A percentile compares a stretch with the other conserved stretches of the same genome.
Evolutionary conservation across 2,329 filamentous ascomycete genomes (phyloP).

Genomic region (Didymella sp.): DNA sequence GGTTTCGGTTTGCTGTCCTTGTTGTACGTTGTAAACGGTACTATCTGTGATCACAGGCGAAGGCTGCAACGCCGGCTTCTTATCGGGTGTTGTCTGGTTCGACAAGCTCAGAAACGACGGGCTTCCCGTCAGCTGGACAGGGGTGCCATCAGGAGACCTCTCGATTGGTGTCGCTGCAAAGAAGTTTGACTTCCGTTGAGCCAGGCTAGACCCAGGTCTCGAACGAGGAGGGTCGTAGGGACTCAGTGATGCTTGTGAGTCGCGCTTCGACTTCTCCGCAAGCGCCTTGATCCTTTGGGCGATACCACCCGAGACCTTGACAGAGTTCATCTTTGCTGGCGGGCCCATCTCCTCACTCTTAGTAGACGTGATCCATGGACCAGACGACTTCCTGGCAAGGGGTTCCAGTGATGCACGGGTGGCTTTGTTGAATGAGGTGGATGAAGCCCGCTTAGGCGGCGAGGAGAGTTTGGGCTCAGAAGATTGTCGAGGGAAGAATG

Average conservation of each 20-base stretch:
- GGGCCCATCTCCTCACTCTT: conserved; percentile 14
- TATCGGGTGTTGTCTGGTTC: conserved; percentile 38
- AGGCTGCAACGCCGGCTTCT: conserved; percentile 26
- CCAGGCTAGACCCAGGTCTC: conserved; percentile 37
- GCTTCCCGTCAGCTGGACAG: conserved; percentile 40
- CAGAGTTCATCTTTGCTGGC: conserved; percentile 66
- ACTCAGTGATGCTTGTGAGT: conserved; percentile 40
- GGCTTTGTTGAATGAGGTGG: conserved; percentile 44
- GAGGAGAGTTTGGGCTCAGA: conserved; percentile 29
- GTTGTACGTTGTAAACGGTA: conserved; percentile 52
- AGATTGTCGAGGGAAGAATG: conserved; percentile 60
- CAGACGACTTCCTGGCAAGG: conserved; percentile 38
- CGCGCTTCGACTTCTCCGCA: conserved; percentile 73
- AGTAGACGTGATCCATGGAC: conserved; percentile 33
- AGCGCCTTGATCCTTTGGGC: conserved; percentile 94
- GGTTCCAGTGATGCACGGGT: conserved; percentile 41
- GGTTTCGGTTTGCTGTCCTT: conserved; percentile 66
- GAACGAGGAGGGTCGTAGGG: conserved; percentile 21
- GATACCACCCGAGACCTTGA: conserved; percentile 87
- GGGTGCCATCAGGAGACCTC: conserved; percentile 35
- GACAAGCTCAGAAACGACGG: conserved; percentile 39
- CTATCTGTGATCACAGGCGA: conserved; percentile 26
- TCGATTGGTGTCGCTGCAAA: conserved; percentile 43
- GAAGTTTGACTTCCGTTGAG: conserved; percentile 50
- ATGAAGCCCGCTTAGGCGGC: conserved; percentile 43